phyloP scores from a whole-genome alignment of 208 protist species.

The Wallacemonas sp. region DNA sequence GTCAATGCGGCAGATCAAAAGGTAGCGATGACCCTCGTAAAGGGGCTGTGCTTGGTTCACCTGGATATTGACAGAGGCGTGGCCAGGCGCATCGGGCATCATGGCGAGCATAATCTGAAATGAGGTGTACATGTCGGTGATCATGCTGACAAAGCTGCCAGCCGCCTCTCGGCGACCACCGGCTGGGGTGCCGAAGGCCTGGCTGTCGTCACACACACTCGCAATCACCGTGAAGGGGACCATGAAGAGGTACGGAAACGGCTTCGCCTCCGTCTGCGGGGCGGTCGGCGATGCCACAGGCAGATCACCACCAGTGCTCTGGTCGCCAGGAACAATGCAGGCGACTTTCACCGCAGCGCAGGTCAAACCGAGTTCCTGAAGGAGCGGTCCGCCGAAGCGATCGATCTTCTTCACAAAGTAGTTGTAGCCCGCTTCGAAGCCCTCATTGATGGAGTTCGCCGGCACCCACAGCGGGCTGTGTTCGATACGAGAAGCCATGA shows the following conservation, averaged over 20 bases:
- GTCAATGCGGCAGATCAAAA: conserved; percentile 31
- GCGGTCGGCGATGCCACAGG: conserved; percentile 18
- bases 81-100: conserved; percentile 20
- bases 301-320: conserved; percentile 13
- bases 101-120: conserved; percentile 24
- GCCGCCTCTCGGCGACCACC: neutral
- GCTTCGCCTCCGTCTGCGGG: neutral
- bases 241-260: conserved; percentile 21
- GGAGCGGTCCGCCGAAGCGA: conserved; percentile 26
- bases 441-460: conserved; percentile 3
- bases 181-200: neutral
- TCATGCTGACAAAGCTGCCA: conserved; percentile 5
- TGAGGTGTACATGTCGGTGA: conserved; percentile 31
- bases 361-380: conserved; percentile 17
- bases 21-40: conserved; percentile 20
- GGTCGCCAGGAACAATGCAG: conserved; percentile 1
- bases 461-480: conserved; percentile 26
- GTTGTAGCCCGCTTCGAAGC: conserved; percentile 20
- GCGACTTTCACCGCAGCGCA: neutral
- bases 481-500: conserved; percentile 7
- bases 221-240: conserved; percentile 22
- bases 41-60: conserved; percentile 24
- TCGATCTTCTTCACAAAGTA: conserved; percentile 22
- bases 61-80: conserved; percentile 49
- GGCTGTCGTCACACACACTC: conserved; percentile 15